phyloP scores from a whole-genome alignment of 129 eudicot genomes.

The Apium graveolens region DNA sequence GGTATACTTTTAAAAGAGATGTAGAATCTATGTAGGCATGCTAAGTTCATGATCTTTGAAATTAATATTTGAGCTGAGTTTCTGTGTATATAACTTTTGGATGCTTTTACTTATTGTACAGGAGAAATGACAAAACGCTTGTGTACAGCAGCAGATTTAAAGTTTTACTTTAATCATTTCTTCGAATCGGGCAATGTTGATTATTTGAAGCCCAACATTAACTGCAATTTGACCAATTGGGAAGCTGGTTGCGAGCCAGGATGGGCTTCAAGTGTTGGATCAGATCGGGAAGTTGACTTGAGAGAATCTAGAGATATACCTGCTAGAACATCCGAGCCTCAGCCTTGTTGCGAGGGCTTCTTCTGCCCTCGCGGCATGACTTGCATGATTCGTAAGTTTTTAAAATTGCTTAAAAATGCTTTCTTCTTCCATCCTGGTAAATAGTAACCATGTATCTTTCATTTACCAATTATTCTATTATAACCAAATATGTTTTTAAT shows the following conservation, averaged over 20 bases:
- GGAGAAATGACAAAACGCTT: constrained; percentile 54
- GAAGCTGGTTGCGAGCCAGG: constrained; percentile 95
- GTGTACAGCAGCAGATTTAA: constrained; percentile 78
- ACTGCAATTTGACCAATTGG: constrained; percentile 72
- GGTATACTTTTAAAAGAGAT: background rate
- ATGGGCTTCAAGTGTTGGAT: constrained; percentile 68
- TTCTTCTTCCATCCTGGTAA: background rate
- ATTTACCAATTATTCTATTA: background rate
- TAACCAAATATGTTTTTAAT: background rate
- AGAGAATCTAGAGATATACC: constrained; percentile 47
- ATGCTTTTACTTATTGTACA: constrained; percentile 17
- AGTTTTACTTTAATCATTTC: constrained; percentile 51
- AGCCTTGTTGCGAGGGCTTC: constrained; percentile 87
- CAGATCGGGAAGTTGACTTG: constrained; percentile 31
- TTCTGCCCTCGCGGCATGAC: constrained; percentile 84
- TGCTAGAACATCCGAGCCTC: constrained; percentile 57
- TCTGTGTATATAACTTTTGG: background rate
- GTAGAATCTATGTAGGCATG: background rate
- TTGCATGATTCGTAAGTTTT: constrained; percentile 94
- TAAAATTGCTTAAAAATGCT: background rate
- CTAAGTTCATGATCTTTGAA: background rate
- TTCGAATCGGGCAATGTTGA: constrained; percentile 17
- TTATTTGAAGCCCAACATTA: constrained; percentile 50
- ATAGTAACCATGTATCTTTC: background rate
- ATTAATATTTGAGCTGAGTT: background rate